Base-by-base conservation (phyloP, 768 basidiomycete genomes). In the Collybiopsis luxurians region DNA sequence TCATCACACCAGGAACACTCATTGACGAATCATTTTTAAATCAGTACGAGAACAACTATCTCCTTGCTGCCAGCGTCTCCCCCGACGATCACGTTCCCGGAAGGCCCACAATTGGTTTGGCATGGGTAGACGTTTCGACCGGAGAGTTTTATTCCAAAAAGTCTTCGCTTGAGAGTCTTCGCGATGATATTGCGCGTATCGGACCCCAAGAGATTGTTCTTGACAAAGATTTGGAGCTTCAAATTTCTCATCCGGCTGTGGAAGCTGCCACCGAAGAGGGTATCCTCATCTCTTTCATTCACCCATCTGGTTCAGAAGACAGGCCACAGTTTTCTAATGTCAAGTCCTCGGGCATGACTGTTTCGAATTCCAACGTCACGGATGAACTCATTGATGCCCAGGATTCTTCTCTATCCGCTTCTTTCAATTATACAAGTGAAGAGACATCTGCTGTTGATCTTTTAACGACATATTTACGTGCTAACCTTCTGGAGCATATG, bases 101-200 rank as follows among this genome's bases (percentile, higher is more conserved):
- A 39, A 46, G 55, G 39, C 15, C 28, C 31, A 48, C 56, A 6
- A 57, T 84, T n/a, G 92, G 92, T 1, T 74, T 98, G 39, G 94
- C 95, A 5, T 98, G 95, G 88, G 93, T 92, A 24, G 95, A 98
- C 66, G 83, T 97, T 17, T 95, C 95, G 13, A 97, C 95, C 0
- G 92, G 93, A 58, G 95, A 96, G 66, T 92, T 96, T 69, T 94
- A 90, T 69, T 87, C 90, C 11, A 90, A 90, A 61, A 67, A 70
- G 5, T 78, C 82, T 11, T 69, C 75, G 2, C 47, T 78, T 15
- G 82, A 83, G 23, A 73, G 67, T 39, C 71, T 98, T 28, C 82
- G 84, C 53, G 93, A 97, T 64, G 90, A 96, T 59, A 74, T 98
- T 24, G 85, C 85, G 7, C 83, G 93, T 21, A 88, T 97, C 43